Base-by-base conservation (phyloP, 2,329 filamentous ascomycete species). In the Phialophora verrucosa region DNA sequence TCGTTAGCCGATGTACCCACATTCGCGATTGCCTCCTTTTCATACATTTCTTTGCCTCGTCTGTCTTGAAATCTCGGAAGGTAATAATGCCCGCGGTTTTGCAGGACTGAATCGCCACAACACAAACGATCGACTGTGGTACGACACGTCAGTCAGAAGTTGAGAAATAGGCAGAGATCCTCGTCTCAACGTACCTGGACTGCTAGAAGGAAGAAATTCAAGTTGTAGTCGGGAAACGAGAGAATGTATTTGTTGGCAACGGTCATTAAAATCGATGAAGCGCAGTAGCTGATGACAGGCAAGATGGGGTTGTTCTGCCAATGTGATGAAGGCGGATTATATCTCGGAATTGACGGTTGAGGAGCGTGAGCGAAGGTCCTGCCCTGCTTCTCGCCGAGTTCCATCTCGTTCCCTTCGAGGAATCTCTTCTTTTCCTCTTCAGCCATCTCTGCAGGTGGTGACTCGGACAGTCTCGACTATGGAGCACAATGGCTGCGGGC, bases 241-340 rank as follows among this genome's bases (percentile, higher is more conserved):
- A 99, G 88, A 69, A 97, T 93, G 79, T 96, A 99, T 85, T 99
- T 99, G 83, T 99, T 99, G 79, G 96, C 95, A n/a, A 97, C 91
- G 7, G 95, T 99, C 95, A 99, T 99, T 79, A 94, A 87, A 77
- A 99, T 99, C n/a, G 93, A 97, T 61, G 94, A 92, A 75, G 91
- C 84, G 80, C 95, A 99, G 84, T 99, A 99, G 57, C 91, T 88
- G 71, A 96, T 77, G 74, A 99, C 91, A 25, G 94, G 93, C 56
- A 95, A 78, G 54, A 87, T 83, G 17, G 93, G 91, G 79, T 88
- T 95, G 80, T 93, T 92, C 74, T 89, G 86, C 69, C 92, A 77
- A 73, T 82, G 78, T 51, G 83, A 69, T 65, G 78, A 78, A 51
- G 80, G 70, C 35, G 74, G 68, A 63, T 71, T 73, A 63, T 68